Percentiles rank a stretch among this genome's conserved stretches.
Evolutionary conservation across 1,284 basidiomycete genomes (phyloP).

Genomic region (Ceratobasidium sp.): DNA sequence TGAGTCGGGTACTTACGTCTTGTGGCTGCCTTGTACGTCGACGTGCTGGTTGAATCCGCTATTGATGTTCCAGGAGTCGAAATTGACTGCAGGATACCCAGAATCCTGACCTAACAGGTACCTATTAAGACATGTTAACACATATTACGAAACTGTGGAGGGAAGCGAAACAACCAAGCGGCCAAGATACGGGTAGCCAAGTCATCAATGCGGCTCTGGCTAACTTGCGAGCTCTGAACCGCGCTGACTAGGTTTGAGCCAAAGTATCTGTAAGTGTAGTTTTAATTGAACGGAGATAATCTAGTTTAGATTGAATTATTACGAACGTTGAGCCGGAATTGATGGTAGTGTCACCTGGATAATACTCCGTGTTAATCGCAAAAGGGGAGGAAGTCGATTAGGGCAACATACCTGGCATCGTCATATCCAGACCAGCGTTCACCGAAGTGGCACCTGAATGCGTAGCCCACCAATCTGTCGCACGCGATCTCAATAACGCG

Average conservation of each 20-base stretch:
- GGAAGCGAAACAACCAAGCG: constrained; percentile 58
- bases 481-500: background rate
- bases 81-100: constrained; percentile 65
- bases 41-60: constrained; percentile 59
- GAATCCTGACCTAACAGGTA: constrained; percentile 71
- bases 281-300: constrained; percentile 49
- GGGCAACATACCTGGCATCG: constrained; percentile 39
- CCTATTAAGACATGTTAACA: constrained; percentile 50
- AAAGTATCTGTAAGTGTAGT: constrained; percentile 59
- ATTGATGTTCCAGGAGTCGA: constrained; percentile 61
- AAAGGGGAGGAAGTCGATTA: background rate
- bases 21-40: constrained; percentile 74
- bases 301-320: background rate
- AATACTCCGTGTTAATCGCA: background rate
- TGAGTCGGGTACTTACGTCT: constrained; percentile 55
- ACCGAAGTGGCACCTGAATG: constrained; percentile 50
- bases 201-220: constrained; percentile 66
- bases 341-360: constrained; percentile 41
- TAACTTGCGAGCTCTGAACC: constrained; percentile 65
- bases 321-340: constrained; percentile 36
- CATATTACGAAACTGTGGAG: background rate
- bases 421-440: constrained; percentile 72
- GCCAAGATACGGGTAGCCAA: constrained; percentile 71
- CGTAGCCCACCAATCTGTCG: constrained; percentile 40
- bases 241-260: constrained; percentile 64